Evolutionary conservation across 1,284 basidiomycete genomes (phyloP).

Genomic region (Pulveroboletus ridleyi): DNA sequence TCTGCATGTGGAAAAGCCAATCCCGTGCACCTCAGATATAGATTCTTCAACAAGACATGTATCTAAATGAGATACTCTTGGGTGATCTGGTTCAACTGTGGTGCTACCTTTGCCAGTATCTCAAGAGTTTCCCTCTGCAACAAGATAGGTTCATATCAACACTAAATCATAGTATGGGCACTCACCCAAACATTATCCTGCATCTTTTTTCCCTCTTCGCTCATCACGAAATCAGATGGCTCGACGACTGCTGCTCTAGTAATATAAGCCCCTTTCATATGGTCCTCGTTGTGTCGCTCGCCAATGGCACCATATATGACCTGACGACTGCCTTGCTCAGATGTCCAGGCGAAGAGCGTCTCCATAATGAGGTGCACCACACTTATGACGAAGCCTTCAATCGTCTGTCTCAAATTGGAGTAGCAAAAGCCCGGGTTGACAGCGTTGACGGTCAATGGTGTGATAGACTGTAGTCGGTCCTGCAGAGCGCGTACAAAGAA

Average conservation of each 20-base stretch:
- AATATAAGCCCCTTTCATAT: slow-evolving; percentile 47
- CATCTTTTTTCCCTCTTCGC: slow-evolving; percentile 44
- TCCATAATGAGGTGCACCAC: slow-evolving; percentile 18
- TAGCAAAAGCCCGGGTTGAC: slow-evolving; percentile 56
- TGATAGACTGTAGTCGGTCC: slow-evolving; percentile 22
- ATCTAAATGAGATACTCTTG: slow-evolving; percentile 17
- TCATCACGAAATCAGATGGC: slow-evolving; percentile 51
- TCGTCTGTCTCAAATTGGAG: slow-evolving; percentile 44
- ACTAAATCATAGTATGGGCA: neutral
- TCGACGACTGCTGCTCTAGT: slow-evolving; percentile 38
- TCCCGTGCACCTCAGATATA: too few relatives aligned
- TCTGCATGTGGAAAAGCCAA: too few relatives aligned
- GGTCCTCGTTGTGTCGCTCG: slow-evolving; percentile 31
- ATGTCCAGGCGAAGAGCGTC: slow-evolving; percentile 26
- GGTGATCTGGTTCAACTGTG: slow-evolving; percentile 20
- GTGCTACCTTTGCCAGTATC: slow-evolving; percentile 30
- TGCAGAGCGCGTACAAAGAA: slow-evolving; percentile 35
- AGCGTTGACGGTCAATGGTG: slow-evolving; percentile 41
- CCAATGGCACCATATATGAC: slow-evolving; percentile 41
- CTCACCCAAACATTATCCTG: slow-evolving; percentile 52
- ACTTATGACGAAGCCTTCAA: slow-evolving; percentile 21
- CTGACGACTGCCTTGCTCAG: slow-evolving; percentile 44
- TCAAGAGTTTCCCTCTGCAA: slow-evolving; percentile 40
- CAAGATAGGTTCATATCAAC: neutral
- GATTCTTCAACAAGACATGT: too few relatives aligned